phyloP scores from a whole-genome alignment of 2,329 filamentous ascomycete species.

The Rhynchosporium agropyri region DNA sequence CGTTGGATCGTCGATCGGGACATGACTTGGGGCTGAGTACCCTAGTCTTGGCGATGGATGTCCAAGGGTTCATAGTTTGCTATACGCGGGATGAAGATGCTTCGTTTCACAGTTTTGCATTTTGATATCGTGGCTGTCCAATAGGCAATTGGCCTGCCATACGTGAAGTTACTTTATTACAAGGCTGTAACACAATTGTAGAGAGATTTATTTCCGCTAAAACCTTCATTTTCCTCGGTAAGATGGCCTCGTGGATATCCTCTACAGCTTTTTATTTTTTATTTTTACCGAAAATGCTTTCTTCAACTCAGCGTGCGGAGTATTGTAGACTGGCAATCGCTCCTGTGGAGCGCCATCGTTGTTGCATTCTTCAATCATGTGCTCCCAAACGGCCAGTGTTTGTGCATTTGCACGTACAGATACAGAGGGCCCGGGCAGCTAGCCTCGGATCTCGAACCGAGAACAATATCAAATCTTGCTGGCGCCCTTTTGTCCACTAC shows the following conservation, averaged over 20 bases:
- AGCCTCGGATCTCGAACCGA: slow-evolving; percentile 11
- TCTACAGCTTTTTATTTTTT: too few relatives aligned
- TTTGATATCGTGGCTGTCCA: slow-evolving; percentile 11
- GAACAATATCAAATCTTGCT: background rate
- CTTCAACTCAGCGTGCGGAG: too few relatives aligned
- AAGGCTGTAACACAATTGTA: background rate
- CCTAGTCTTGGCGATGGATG: slow-evolving; percentile 9
- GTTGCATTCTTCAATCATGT: slow-evolving; percentile 1
- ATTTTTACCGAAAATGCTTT: too few relatives aligned
- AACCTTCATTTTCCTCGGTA: too few relatives aligned
- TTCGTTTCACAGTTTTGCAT: background rate
- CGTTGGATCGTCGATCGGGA: slow-evolving; percentile 15
- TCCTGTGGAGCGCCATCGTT: slow-evolving; percentile 5
- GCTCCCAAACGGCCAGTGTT: slow-evolving; percentile 7
- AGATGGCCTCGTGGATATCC: too few relatives aligned
- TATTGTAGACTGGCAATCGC: background rate
- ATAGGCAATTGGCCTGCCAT: slow-evolving; percentile 11
- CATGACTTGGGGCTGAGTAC: slow-evolving; percentile 12
- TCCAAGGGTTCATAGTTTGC: background rate
- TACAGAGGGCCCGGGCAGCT: background rate
- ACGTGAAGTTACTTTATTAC: slow-evolving; percentile 11
- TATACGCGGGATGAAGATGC: slow-evolving; percentile 5
- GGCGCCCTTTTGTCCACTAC: background rate
- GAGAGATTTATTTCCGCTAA: too few relatives aligned
- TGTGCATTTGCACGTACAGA: background rate